Percentiles rank a stretch among this genome's conserved stretches.
phyloP scores from a whole-genome alignment of 2,329 filamentous ascomycete genomes.

The Akanthomyces lecanii region DNA sequence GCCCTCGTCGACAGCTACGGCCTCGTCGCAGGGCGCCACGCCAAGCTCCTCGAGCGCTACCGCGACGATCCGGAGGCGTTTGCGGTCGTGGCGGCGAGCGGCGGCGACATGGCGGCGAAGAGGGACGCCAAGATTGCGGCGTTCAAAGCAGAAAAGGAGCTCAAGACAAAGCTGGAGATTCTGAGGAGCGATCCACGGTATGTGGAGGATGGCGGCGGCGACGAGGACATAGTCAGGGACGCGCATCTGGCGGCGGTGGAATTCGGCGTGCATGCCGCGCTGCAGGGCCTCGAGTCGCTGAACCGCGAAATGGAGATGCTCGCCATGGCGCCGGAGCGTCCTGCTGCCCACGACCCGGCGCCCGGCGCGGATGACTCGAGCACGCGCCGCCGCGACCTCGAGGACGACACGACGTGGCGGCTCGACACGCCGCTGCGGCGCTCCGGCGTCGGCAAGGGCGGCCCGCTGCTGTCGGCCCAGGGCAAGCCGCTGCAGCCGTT shows the following conservation, averaged over 20 bases:
- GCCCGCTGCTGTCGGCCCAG: slow-evolving; percentile 70
- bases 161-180: slow-evolving; percentile 74
- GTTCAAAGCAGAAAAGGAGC: slow-evolving; percentile 78
- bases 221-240: slow-evolving; percentile 79
- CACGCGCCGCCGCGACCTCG: slow-evolving; percentile 33
- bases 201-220: slow-evolving; percentile 62
- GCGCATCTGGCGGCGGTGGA: slow-evolving; percentile 72
- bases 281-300: slow-evolving; percentile 82
- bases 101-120: slow-evolving; percentile 56
- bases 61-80: slow-evolving; percentile 68
- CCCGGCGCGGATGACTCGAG: slow-evolving; percentile 34
- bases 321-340: slow-evolving; percentile 61
- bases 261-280: slow-evolving; percentile 72
- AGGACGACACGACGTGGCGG: slow-evolving; percentile 57
- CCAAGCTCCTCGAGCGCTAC: slow-evolving; percentile 68
- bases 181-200: slow-evolving; percentile 45
- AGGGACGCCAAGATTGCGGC: slow-evolving; percentile 81
- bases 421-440: slow-evolving; percentile 63
- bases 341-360: slow-evolving; percentile 26
- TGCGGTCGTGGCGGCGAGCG: slow-evolving; percentile 56
- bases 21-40: slow-evolving; percentile 61
- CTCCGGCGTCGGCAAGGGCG: slow-evolving; percentile 53
- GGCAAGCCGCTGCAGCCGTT: slow-evolving; percentile 91
- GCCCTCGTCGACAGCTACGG: slow-evolving; percentile 73
- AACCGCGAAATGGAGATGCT: slow-evolving; percentile 82